Base-by-base conservation (phyloP, 208 protist genomes). In the Leishmania amazonensis region DNA sequence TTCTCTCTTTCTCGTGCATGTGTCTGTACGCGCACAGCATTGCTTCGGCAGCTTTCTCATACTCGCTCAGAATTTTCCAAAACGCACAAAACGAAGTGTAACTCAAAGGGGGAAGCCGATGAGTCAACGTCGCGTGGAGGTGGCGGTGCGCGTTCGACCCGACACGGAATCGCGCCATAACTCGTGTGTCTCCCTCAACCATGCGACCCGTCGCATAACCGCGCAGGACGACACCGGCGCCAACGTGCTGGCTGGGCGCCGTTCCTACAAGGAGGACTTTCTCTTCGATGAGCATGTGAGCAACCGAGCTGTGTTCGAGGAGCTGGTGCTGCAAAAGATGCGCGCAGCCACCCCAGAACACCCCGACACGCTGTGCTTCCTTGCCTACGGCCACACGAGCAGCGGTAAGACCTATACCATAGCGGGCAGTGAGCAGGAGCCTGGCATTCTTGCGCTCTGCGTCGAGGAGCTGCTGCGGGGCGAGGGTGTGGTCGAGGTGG, bases 401-500 rank as follows among this genome's bases (percentile, higher is more conserved):
- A 98, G 95, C 75, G 95, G 95, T 51, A 98, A 98, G 80, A 98
- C 95, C 13, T 92, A 96, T 81, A 90, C 91, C n/a, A 96, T 98
- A 79, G 90, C 89, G 49, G 93, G 93, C 40, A 87, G 76, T 78
- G 87, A 87, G 21, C 53, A 81, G 38, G 95, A 98, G 76, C 79
- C 89, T 2, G 95, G 95, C 11, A 72, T 98, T 1, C 85, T 98
- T 40, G 87, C 92, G 31, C 85, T 94, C 7, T 90, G 89, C 51
- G 90, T 94, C 58, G 83, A 88, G 83, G 87, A 93, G 79, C 88
- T 96, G 54, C 89, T 97, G 21, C 82, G 89, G 7, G 86, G 86
- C 2, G 87, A 96, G 58, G 93, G 95, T n/a, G 79, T 90, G 1
- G 90, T 95, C n/a, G 93, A 96, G 86, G 90, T 96, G 62, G 80